These are phyloP conservation scores for Pythium rishiriense DNA, from an alignment of 352 stramenopile genomes.

Conservation along the genomic window DNA sequence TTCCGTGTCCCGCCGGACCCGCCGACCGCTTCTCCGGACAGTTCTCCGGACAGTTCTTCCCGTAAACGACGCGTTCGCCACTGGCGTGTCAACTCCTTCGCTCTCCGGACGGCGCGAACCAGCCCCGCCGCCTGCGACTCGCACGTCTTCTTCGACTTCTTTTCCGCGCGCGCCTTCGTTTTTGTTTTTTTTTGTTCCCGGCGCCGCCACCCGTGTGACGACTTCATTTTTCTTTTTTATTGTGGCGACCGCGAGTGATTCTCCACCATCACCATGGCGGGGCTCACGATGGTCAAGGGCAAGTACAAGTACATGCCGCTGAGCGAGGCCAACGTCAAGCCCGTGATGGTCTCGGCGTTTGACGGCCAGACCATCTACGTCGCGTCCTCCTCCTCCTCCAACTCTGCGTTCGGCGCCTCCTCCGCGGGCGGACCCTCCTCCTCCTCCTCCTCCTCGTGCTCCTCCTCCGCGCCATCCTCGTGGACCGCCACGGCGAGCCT, in stretches of 20 bases:
- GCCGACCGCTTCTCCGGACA: constrained; percentile 11
- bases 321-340: constrained; percentile 79
- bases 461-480: constrained; percentile 1
- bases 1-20: neutral
- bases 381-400: constrained; percentile 5
- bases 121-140: neutral
- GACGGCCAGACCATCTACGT: constrained; percentile 81
- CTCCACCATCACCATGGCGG: constrained; percentile 17
- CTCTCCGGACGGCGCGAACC: constrained; percentile 1
- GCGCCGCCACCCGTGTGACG: no score
- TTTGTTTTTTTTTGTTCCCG: neutral
- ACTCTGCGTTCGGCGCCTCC: constrained; percentile 8
- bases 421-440: neutral
- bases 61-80: neutral
- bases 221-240: constrained; percentile 11
- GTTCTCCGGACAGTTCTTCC: constrained; percentile 8
- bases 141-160: neutral
- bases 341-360: constrained; percentile 71
- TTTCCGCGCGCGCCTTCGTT: neutral
- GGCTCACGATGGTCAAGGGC: constrained; percentile 29
- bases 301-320: constrained; percentile 86
- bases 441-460: neutral
- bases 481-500: neutral
- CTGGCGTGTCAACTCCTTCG: constrained; percentile 5
- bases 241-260: neutral